Evolutionary conservation across 139 green algal species (phyloP).

Genomic region (Coccomyxa sp.): DNA sequence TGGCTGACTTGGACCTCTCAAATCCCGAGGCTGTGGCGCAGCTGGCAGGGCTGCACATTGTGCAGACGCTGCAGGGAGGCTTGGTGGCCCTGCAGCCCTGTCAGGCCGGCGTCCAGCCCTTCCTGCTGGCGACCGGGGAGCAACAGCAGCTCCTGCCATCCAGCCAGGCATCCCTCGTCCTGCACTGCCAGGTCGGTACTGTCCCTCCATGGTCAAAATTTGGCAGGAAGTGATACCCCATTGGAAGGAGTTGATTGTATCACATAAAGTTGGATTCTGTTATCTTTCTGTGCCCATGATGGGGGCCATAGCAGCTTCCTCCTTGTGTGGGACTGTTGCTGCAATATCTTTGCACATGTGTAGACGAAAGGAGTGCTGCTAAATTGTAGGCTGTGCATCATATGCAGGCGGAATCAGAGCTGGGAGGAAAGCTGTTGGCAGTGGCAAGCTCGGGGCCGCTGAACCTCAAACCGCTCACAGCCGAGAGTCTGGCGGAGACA

Average conservation of each 20-base stretch:
- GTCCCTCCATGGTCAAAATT: too few species aligned
- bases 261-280: too few species aligned
- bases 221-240: too few species aligned
- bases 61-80: slow-evolving; percentile 40
- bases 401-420: neutral
- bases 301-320: too few species aligned
- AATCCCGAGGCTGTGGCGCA: slow-evolving; percentile 23
- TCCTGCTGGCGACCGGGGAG: slow-evolving; percentile 8
- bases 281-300: too few species aligned
- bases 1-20: slow-evolving; percentile 39
- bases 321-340: too few species aligned
- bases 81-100: neutral
- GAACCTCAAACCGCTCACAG: slow-evolving; percentile 25
- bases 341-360: too few species aligned
- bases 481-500: slow-evolving; percentile 16
- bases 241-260: too few species aligned
- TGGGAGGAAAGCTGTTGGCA: slow-evolving; percentile 20
- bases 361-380: too few species aligned
- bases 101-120: neutral
- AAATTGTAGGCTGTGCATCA: too few species aligned
- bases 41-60: slow-evolving; percentile 37
- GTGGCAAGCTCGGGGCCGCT: slow-evolving; percentile 15
- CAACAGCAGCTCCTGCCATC: slow-evolving; percentile 6
- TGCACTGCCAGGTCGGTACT: too few species aligned
- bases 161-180: too few species aligned